Base-by-base conservation (phyloP, 1,139 yeast species). In the Sugiyamaella novakii region DNA sequence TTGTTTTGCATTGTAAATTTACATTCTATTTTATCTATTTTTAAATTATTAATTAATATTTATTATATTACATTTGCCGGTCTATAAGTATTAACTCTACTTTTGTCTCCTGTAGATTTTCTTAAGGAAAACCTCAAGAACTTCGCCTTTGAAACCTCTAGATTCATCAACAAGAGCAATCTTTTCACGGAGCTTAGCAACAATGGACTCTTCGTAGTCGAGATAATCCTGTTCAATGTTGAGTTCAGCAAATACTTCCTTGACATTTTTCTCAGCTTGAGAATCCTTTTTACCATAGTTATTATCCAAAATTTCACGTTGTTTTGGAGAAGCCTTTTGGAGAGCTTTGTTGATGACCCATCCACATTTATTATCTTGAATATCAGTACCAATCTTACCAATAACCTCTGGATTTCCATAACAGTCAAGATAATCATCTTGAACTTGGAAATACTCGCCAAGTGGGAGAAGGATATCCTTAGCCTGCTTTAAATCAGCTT, bases 391-490 rank as follows among this genome's bases (percentile, higher is more conserved):
- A 59, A 94, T 88, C 77, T 94, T 94, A 56, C 99, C 99, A 66
- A 92, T 92, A 64, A 91, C 91, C 66, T 87, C 95, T 42, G 98
- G 97, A 60, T 94, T 89, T 56, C 98, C 99, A 66, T 87, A 94
- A 71, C 97, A 88, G 71, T 94, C 99, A 62, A 94, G 80, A 74
- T 76, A 94, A 70, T 94, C 99, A 67, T 94, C 99, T 74, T 94
- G 98, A 61, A 94, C 88, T 74, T 94, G 99, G 84, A 94, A 94
- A 70, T 94, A 94, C 72, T 94, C 97, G 53, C 99, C 99, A 60
- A 92, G 79, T 52, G 98, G 98, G 57, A 94, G 83, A 69, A 94
- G 79, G 43, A 94, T 82, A 60, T 87, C 94, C 57, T 77, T 79
- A 15, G 89, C 97, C 74, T 92, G 98, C 68, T 87, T 79, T 68